A percentile compares a stretch with the other conserved stretches of the same genome.
Evolutionary conservation across 75 land plant species (phyloP).

Genomic region (Sequoia sempervirens): DNA sequence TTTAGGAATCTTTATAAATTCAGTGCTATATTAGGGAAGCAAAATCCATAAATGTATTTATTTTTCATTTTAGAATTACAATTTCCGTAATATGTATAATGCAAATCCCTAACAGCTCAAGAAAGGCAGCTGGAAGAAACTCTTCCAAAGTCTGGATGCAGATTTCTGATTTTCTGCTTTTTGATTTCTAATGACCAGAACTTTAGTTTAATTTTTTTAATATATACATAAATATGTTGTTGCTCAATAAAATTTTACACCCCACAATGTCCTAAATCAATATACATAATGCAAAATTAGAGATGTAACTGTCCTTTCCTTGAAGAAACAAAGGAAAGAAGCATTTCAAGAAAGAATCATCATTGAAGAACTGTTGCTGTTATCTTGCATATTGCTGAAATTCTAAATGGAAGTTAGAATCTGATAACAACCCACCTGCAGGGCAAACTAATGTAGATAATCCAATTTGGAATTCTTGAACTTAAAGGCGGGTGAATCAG

Average conservation of each 20-base stretch:
- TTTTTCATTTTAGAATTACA: neutral
- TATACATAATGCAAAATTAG: no score
- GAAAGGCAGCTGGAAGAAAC: neutral
- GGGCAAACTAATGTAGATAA: neutral
- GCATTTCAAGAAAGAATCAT: neutral
- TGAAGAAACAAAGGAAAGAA: no score
- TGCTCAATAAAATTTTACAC: neutral
- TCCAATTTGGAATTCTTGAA: neutral
- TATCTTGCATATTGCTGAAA: neutral
- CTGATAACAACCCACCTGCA: neutral
- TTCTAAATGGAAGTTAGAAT: neutral
- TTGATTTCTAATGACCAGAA: neutral
- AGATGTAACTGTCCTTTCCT: neutral
- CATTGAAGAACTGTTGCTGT: neutral
- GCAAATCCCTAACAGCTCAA: neutral
- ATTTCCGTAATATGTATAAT: neutral
- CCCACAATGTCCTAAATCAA: neutral
- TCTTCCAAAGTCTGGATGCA: neutral
- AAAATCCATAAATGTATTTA: neutral
- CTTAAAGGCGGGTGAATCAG: neutral
- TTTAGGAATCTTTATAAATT: neutral
- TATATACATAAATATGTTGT: neutral
- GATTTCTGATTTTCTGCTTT: slow-evolving; percentile 1
- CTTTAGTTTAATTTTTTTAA: neutral
- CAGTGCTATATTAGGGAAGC: neutral